Percentiles rank a stretch among this genome's conserved stretches.
phyloP scores from a whole-genome alignment of 352 stramenopile species.

The Phytophthora pinifolia region DNA sequence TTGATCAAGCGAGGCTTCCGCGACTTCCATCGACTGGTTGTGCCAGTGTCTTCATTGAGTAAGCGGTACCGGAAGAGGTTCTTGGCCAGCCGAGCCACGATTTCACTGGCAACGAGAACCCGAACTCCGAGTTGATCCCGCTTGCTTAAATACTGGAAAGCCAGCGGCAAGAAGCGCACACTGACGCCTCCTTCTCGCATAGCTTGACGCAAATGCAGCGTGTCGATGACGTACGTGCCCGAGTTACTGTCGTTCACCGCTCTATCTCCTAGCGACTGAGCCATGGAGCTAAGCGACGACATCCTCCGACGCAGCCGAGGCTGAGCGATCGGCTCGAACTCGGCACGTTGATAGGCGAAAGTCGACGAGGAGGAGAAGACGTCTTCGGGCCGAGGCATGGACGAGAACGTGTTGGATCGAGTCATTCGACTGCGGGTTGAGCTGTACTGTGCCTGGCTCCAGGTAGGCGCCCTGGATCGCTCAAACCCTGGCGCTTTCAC shows the following conservation, averaged over 20 bases:
- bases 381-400: conserved; percentile 30
- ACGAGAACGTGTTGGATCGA: conserved; percentile 33
- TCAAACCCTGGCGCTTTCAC: not conserved
- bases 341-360: conserved; percentile 4
- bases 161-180: conserved; percentile 67
- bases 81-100: conserved; percentile 73
- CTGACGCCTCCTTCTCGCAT: conserved; percentile 68
- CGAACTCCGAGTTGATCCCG: conserved; percentile 53
- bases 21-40: conserved; percentile 51
- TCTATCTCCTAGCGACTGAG: conserved; percentile 22
- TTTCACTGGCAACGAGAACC: conserved; percentile 66
- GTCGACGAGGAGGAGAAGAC: conserved; percentile 18
- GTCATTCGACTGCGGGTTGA: conserved; percentile 20
- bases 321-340: conserved; percentile 19
- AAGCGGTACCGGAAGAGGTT: conserved; percentile 68
- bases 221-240: conserved; percentile 73
- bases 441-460: conserved; percentile 15
- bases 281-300: conserved; percentile 47
- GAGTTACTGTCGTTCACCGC: conserved; percentile 18
- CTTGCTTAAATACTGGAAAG: conserved; percentile 46
- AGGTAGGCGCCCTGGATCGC: conserved; percentile 12
- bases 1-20: conserved; percentile 57
- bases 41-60: conserved; percentile 46
- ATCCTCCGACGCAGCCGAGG: conserved; percentile 30
- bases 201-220: conserved; percentile 54